Conservation (phyloP, 2,329 filamentous ascomycete genomes). For the Pseudopithomyces chartarum region DNA sequence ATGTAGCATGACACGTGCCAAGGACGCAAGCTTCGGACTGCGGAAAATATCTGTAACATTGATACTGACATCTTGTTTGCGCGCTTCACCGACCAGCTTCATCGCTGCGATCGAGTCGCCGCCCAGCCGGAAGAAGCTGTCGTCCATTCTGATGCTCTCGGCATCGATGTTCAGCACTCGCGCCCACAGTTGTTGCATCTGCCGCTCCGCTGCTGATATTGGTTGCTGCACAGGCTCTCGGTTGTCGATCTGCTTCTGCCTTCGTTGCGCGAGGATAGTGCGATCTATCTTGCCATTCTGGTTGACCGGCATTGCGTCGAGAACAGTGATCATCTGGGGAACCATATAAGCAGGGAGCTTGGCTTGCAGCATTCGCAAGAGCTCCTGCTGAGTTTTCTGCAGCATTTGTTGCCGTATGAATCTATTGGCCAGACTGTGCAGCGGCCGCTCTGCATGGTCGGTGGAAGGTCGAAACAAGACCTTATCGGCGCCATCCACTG, state of each 20-base stretch:
- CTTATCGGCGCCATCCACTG: not conserved
- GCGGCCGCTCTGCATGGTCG: not conserved
- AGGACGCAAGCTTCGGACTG: not conserved
- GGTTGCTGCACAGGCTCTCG: not conserved
- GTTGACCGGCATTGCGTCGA: too few species aligned
- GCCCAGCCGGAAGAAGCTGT: not conserved
- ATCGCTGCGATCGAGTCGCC: not conserved
- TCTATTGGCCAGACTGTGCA: not conserved
- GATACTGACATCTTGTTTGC: not conserved
- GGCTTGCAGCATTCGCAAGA: not conserved
- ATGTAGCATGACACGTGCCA: too few species aligned
- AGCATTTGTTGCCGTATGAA: constrained; percentile 22
- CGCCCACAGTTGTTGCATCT: not conserved
- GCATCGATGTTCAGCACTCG: not conserved
- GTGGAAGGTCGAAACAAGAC: not conserved
- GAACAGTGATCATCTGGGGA: not conserved
- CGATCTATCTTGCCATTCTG: too few species aligned
- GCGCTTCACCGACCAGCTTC: not conserved
- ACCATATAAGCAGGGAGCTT: constrained; percentile 14
- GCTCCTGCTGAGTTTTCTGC: constrained; percentile 18
- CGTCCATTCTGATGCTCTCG: not conserved
- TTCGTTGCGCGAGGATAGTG: too few species aligned
- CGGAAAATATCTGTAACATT: not conserved
- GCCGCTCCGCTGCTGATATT: not conserved
- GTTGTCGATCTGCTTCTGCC: too few species aligned